A percentile compares a stretch with the other conserved stretches of the same genome.
phyloP scores from a whole-genome alignment of 305 asterid genomes.

The Solanum aculeatissimum region DNA sequence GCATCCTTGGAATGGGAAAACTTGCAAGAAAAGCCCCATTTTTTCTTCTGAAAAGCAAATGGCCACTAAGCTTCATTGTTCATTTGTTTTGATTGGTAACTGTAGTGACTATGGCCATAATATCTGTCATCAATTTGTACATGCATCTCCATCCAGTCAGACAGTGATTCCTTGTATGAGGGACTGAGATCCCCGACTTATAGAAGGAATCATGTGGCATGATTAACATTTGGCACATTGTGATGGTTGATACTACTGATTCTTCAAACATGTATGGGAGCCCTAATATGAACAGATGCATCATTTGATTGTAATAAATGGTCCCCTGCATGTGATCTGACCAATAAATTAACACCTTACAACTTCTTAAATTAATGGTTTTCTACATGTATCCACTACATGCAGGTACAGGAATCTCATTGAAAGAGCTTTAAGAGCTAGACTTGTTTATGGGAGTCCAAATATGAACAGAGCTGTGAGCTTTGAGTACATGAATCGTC shows the following conservation, averaged over 20 bases:
- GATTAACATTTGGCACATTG: background rate
- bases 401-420: slow-evolving; percentile 81
- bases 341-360: background rate
- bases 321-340: background rate
- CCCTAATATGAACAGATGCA: background rate
- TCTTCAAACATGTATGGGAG: background rate
- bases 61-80: background rate
- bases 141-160: background rate
- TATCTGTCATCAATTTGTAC: background rate
- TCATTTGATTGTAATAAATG: background rate
- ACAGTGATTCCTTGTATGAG: background rate
- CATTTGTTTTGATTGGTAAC: background rate
- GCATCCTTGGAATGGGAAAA: background rate
- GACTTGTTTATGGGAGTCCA: slow-evolving; percentile 92
- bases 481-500: slow-evolving; percentile 97
- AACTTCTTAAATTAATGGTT: background rate
- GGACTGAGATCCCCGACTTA: background rate
- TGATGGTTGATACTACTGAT: background rate
- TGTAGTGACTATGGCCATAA: background rate
- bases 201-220: background rate
- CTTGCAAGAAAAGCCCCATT: background rate
- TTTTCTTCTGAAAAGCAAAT: background rate
- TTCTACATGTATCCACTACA: background rate
- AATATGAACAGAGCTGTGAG: slow-evolving; percentile 93
- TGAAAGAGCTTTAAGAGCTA: slow-evolving; percentile 72